phyloP scores from a whole-genome alignment of 192 early-diverging fungal species.

The Backusella mclennaniae region DNA sequence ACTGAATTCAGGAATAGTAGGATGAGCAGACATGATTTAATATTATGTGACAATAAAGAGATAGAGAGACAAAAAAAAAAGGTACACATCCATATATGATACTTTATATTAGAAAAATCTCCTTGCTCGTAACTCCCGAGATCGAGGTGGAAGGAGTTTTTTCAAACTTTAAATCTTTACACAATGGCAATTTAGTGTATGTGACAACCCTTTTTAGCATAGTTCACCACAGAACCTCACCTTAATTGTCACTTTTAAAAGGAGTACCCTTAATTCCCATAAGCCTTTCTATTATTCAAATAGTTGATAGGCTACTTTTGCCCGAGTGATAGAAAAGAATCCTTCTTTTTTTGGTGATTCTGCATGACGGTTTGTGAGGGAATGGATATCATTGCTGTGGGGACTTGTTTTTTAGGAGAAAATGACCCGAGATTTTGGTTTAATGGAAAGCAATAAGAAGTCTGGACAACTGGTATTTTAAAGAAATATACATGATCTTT shows the following conservation, averaged over 20 bases:
- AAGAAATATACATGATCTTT: too few relatives aligned
- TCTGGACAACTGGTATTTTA: too few relatives aligned
- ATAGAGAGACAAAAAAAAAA: neutral
- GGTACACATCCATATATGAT: neutral
- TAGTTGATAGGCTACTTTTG: neutral
- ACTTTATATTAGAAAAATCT: neutral
- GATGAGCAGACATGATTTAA: neutral
- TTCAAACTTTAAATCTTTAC: neutral
- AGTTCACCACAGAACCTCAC: neutral
- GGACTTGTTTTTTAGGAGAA: neutral
- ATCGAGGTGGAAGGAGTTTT: neutral
- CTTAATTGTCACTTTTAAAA: neutral
- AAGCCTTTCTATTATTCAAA: neutral
- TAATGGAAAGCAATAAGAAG: neutral
- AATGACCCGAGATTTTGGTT: neutral
- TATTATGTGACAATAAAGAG: neutral
- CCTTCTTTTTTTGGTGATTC: neutral
- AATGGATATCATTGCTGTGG: neutral
- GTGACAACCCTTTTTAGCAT: neutral
- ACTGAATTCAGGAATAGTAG: conserved; percentile 29
- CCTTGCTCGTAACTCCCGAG: neutral
- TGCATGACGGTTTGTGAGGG: neutral
- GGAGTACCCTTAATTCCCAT: neutral
- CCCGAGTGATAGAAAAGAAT: neutral
- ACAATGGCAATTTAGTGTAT: neutral